These are phyloP conservation scores for Aspergillus unguis DNA, from an alignment of 2,329 filamentous ascomycete genomes.

Conservation along the genomic window DNA sequence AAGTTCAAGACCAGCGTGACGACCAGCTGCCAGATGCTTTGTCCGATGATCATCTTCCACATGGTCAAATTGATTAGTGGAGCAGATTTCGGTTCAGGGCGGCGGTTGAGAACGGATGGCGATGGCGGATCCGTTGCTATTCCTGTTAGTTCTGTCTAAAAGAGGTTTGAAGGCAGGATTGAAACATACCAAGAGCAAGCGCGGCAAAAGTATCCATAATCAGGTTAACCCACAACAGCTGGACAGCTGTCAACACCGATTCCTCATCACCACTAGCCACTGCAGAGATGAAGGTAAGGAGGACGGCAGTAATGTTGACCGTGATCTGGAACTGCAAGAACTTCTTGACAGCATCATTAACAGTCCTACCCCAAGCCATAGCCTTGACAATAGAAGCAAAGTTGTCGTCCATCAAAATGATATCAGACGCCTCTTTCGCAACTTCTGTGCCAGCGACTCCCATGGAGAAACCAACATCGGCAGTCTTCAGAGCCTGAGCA, in stretches of 20 bases:
- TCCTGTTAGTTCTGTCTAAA: background rate
- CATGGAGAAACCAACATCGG: slow-evolving; percentile 83
- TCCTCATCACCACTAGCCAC: slow-evolving; percentile 55
- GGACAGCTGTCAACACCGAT: slow-evolving; percentile 63
- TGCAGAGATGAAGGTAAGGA: slow-evolving; percentile 63
- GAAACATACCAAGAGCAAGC: slow-evolving; percentile 49
- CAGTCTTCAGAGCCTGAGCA: slow-evolving; percentile 74
- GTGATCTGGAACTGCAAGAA: slow-evolving; percentile 57
- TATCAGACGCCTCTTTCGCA: slow-evolving; percentile 79
- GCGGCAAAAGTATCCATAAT: slow-evolving; percentile 69
- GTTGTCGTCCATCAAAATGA: slow-evolving; percentile 85
- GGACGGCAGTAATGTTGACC: slow-evolving; percentile 66
- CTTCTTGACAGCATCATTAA: slow-evolving; percentile 74
- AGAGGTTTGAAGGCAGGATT: background rate
- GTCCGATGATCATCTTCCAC: slow-evolving; percentile 48
- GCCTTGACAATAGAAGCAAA: slow-evolving; percentile 84
- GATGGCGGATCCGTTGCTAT: slow-evolving; percentile 60
- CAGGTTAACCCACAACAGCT: slow-evolving; percentile 66
- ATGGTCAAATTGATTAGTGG: slow-evolving; percentile 46
- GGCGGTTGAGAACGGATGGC: slow-evolving; percentile 55
- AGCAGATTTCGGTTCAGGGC: slow-evolving; percentile 46
- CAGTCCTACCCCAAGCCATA: slow-evolving; percentile 73
- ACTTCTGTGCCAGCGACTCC: slow-evolving; percentile 80
- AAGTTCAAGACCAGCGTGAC: slow-evolving; percentile 48
- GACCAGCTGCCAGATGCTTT: slow-evolving; percentile 42